Evolutionary conservation across 1,284 basidiomycete species (phyloP), one percentile per base, ranked within the genome.

Genomic region (Microbotryomycetes sp.): DNA sequence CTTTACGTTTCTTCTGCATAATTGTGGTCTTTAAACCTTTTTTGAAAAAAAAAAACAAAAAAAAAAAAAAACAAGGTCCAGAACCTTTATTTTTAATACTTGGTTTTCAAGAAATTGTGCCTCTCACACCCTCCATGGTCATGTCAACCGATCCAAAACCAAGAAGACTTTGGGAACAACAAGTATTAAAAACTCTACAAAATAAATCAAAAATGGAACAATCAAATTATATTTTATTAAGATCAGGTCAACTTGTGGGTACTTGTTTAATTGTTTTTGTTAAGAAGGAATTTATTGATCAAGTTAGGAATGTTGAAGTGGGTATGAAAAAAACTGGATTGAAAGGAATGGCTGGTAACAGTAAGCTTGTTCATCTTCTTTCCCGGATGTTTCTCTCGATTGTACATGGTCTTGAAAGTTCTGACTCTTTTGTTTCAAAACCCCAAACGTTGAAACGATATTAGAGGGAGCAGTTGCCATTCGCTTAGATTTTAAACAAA

Each of bases 21-120:
- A n/a, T n/a, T n/a, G n/a, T n/a, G n/a, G n/a, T n/a, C n/a, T n/a
- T n/a, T n/a, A n/a, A n/a, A n/a, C n/a, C n/a, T n/a, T n/a, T n/a
- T n/a, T n/a, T n/a, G n/a, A n/a, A n/a, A n/a, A n/a, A n/a, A n/a
- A n/a, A n/a, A n/a, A n/a, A n/a, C n/a, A n/a, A n/a, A n/a, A n/a
- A n/a, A n/a, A n/a, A n/a, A n/a, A n/a, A n/a, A n/a, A n/a, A n/a
- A n/a, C n/a, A n/a, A 71, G 68, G 50, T 9, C 56, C 60, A 54
- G 92, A 89, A 51, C 89, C 92, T 7, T 92, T 96, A 74, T 84
- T 97, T 62, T 86, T 94, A 73, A 86, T 86, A n/a, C 78, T 97
- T 31, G 90, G 89, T 1, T 97, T 99, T 73, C 96, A 99, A 76
- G 96, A 99, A 76, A 92, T 99, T 58, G 96, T 99, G 0, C 92